phyloP scores from a whole-genome alignment of 495 filamentous ascomycete genomes.

The Trichoderma orchidacearum region DNA sequence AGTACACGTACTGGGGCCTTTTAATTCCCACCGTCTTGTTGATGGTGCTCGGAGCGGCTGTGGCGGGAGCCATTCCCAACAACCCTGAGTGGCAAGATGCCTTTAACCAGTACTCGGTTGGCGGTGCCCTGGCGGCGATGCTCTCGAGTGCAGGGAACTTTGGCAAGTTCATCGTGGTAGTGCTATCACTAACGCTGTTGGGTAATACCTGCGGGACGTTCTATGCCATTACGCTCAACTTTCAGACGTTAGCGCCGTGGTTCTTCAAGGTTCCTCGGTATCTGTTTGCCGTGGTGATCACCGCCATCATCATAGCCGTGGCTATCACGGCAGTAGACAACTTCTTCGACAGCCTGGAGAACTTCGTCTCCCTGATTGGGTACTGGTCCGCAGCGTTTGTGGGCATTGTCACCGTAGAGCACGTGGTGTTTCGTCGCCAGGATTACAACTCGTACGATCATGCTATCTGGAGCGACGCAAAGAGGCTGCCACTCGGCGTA shows the following conservation, averaged over 20 bases:
- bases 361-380: slow-evolving; percentile 39
- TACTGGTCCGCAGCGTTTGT: slow-evolving; percentile 44
- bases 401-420: slow-evolving; percentile 33
- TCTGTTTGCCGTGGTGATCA: slow-evolving; percentile 34
- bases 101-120: slow-evolving; percentile 31
- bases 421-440: slow-evolving; percentile 26
- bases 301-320: slow-evolving; percentile 37
- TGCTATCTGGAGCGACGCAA: slow-evolving; percentile 32
- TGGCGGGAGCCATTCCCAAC: slow-evolving; percentile 28
- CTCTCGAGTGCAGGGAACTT: slow-evolving; percentile 36
- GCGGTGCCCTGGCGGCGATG: slow-evolving; percentile 42
- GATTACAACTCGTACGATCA: slow-evolving; percentile 25
- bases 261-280: slow-evolving; percentile 36
- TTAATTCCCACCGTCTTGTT: slow-evolving; percentile 32
- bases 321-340: slow-evolving; percentile 33
- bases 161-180: slow-evolving; percentile 40
- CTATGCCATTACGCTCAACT: slow-evolving; percentile 41
- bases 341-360: slow-evolving; percentile 38
- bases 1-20: slow-evolving; percentile 33
- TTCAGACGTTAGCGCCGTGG: slow-evolving; percentile 37
- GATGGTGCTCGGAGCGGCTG: slow-evolving; percentile 41
- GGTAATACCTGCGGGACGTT: slow-evolving; percentile 35
- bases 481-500: slow-evolving; percentile 29
- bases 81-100: slow-evolving; percentile 29
- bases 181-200: slow-evolving; percentile 37